Conservation (phyloP, 176 grass and related monocot genomes). For the Tuctoria greenei region DNA sequence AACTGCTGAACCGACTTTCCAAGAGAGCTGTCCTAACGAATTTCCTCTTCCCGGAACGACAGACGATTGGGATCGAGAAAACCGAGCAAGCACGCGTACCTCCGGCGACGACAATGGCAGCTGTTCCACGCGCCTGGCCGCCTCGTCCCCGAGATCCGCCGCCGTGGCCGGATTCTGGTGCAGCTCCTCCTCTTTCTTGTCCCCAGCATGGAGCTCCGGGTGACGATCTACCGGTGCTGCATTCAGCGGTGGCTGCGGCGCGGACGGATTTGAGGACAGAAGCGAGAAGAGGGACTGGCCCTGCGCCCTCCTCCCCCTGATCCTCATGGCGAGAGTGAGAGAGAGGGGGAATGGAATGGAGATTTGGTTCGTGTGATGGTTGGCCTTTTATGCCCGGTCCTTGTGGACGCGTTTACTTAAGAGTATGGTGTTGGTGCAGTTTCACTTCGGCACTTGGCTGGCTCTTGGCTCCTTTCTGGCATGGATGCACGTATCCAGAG, state of each 20-base stretch:
- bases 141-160: conserved; percentile 38
- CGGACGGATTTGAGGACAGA: conserved; percentile 53
- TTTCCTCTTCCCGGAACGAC: not conserved
- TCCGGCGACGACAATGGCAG: conserved; percentile 32
- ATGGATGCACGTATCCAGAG: conserved; percentile 1
- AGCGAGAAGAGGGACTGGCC: conserved; percentile 22
- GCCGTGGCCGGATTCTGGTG: conserved; percentile 46
- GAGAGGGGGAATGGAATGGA: not conserved
- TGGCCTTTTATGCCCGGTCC: conserved; percentile 15
- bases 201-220: not conserved
- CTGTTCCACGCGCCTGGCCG: conserved; percentile 28
- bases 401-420: conserved; percentile 39
- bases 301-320: conserved; percentile 64
- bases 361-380: conserved; percentile 49
- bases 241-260: not conserved
- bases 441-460: conserved; percentile 15
- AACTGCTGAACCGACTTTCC: conserved; percentile 2
- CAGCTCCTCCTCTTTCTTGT: conserved; percentile 30
- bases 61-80: conserved; percentile 21
- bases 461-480: not conserved
- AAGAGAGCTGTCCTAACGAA: not conserved
- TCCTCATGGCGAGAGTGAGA: conserved; percentile 60
- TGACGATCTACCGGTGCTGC: conserved; percentile 16
- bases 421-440: conserved; percentile 24
- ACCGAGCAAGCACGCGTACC: not conserved